Evolutionary conservation across 2,329 filamentous ascomycete species (phyloP).

Genomic region (Aquanectria penicillioides): DNA sequence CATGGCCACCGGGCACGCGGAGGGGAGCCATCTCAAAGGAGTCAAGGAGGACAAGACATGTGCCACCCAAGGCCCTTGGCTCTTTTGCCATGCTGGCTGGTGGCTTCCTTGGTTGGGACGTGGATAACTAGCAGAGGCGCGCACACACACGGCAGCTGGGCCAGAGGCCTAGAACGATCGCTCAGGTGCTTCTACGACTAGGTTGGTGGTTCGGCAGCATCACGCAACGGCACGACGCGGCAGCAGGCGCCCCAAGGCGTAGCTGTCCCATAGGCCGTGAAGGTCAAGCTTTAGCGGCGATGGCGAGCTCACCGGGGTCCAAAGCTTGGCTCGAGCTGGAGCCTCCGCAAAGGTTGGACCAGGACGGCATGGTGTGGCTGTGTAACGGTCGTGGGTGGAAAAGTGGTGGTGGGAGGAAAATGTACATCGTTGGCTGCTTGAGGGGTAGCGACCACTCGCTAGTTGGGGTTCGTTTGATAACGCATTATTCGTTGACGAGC

Average conservation of each 20-base stretch:
- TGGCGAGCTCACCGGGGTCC: constrained; percentile 23
- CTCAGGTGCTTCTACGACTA: constrained; percentile 1
- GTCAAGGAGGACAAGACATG: constrained; percentile 8
- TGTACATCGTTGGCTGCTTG: no score
- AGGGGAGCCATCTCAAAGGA: not conserved
- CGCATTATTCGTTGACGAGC: no score
- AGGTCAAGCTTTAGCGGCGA: constrained; percentile 29
- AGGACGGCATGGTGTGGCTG: not conserved
- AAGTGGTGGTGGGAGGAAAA: no score
- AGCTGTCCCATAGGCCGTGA: constrained; percentile 5
- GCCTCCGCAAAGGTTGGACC: not conserved
- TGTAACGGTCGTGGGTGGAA: no score
- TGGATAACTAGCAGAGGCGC: not conserved
- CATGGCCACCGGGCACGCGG: constrained; percentile 5
- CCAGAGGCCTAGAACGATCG: not conserved
- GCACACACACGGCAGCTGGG: no score
- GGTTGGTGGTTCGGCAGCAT: not conserved
- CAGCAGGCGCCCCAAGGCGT: no score
- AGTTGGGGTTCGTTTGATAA: no score
- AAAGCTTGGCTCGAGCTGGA: constrained; percentile 29
- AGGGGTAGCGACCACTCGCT: no score
- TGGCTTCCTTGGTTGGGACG: constrained; percentile 7
- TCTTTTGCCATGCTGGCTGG: not conserved
- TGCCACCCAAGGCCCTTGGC: constrained; percentile 4
- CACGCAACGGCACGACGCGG: constrained; percentile 7